Base-by-base conservation (phyloP, 495 filamentous ascomycete species). In the Aspergillus homomorphus region DNA sequence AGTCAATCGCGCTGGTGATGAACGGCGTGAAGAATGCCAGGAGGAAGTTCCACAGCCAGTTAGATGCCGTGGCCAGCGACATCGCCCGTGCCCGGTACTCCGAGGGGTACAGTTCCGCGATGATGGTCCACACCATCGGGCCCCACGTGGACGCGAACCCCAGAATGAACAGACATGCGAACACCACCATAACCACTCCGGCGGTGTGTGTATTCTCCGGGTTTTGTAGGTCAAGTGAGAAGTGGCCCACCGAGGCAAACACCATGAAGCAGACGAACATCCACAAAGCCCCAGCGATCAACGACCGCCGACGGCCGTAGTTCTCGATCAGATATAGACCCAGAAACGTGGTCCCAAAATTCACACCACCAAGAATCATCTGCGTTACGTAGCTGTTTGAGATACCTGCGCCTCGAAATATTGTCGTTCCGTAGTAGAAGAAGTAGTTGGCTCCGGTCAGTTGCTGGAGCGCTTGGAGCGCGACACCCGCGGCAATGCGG, bases 11-110 rank as follows among this genome's bases (percentile, higher is more conserved):
- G 0, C 72, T 67, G 0, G 81, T 84, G 59, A 90, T 89, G 65
- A 89, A 86, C 0, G 89, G 89, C 0, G 90, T 91, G 73, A 92
- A 89, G 73, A 93, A 91, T 0, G 83, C 82, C 49, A 94, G 79
- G 50, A 93, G 67, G 74, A 93, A 96, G 67, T 94, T 96, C 87
- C 87, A 94, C 19, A 87, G 79, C 91, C 91, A 96, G 71, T 94
- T 96, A 12, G 84, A 84, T 0, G 88, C 84, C 0, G 91, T 93
- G 3, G 87, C 86, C 5, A 91, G 69, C 8, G 85, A 86, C 86
- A 92, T 91, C 23, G 78, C 84, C 14, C 82, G 81, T 1, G 88
- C 87, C 9, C 89, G 83, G 66, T 90, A 91, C 43, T 84, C 78
- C 21, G 84, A 82, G 9, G 91, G 90, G 64, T 88, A 95, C 46